A percentile compares a stretch with the other conserved stretches of the same genome.
phyloP scores from a whole-genome alignment of 352 stramenopile genomes.

The Phytophthora kernoviae region DNA sequence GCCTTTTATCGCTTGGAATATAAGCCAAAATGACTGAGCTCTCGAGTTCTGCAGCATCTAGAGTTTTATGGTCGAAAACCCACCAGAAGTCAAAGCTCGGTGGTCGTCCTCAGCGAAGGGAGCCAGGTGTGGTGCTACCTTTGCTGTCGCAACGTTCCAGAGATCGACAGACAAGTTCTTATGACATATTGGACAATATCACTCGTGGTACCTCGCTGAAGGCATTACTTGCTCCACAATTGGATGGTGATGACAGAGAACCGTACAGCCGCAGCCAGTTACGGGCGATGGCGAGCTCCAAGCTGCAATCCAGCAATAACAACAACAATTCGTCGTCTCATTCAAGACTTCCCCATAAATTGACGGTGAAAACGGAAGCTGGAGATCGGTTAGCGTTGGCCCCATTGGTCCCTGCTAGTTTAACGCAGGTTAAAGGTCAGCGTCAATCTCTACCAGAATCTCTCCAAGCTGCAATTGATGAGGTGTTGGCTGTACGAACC shows the following conservation, averaged over 20 bases:
- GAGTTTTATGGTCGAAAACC: constrained; percentile 18
- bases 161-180: background rate
- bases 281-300: constrained; percentile 28
- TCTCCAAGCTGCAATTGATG: constrained; percentile 25
- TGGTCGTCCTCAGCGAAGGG: constrained; percentile 6
- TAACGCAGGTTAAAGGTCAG: constrained; percentile 13
- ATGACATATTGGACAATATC: background rate
- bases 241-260: constrained; percentile 23
- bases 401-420: constrained; percentile 13
- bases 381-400: constrained; percentile 3
- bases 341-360: constrained; percentile 7
- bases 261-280: constrained; percentile 28
- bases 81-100: constrained; percentile 8
- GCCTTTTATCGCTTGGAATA: background rate
- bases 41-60: background rate
- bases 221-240: constrained; percentile 12
- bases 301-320: constrained; percentile 2
- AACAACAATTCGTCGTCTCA: constrained; percentile 11
- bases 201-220: constrained; percentile 14
- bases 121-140: constrained; percentile 16
- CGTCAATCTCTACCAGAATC: constrained; percentile 14
- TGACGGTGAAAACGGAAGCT: background rate
- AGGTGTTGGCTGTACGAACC: constrained; percentile 16
- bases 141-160: constrained; percentile 14
- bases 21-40: constrained; percentile 16